Percentiles rank a stretch among this genome's conserved stretches.
phyloP scores from a whole-genome alignment of 805 yeast species.

The Yarrowia bubula region DNA sequence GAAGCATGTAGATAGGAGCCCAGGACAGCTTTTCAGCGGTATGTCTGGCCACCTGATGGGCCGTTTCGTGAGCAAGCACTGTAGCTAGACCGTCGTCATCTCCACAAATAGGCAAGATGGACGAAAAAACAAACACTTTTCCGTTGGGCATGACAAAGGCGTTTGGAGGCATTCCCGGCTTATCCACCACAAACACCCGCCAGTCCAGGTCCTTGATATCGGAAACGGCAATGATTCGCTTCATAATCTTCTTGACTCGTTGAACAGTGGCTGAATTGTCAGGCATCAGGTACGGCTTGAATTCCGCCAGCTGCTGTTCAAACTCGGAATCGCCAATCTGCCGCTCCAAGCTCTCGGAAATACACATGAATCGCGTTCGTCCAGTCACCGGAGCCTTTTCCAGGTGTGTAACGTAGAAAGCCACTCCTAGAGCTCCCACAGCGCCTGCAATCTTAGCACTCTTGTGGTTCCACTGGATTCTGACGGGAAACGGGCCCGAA shows the following conservation, averaged over 20 bases:
- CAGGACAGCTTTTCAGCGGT: slow-evolving; percentile 77
- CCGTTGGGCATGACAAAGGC: slow-evolving; percentile 97
- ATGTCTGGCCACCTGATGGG: slow-evolving; percentile 93
- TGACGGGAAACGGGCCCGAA: neutral
- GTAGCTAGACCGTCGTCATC: slow-evolving; percentile 95
- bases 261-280: slow-evolving; percentile 56
- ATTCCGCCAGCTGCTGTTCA: slow-evolving; percentile 56
- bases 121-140: slow-evolving; percentile 82
- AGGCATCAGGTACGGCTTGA: slow-evolving; percentile 55
- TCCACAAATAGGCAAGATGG: slow-evolving; percentile 71
- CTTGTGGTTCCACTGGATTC: slow-evolving; percentile 4
- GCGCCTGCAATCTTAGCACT: slow-evolving; percentile 32
- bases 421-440: slow-evolving; percentile 37
- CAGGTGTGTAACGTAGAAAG: slow-evolving; percentile 51
- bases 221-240: slow-evolving; percentile 51
- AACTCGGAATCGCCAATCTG: slow-evolving; percentile 65
- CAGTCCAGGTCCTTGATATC: slow-evolving; percentile 47
- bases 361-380: slow-evolving; percentile 67
- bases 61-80: slow-evolving; percentile 86
- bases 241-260: slow-evolving; percentile 61
- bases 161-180: slow-evolving; percentile 77
- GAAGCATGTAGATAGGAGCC: slow-evolving; percentile 63
- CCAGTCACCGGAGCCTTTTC: slow-evolving; percentile 82
- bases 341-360: slow-evolving; percentile 62
- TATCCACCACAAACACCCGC: slow-evolving; percentile 77